A percentile compares a stretch with the other conserved stretches of the same genome.
Conservation (phyloP, 345 rosid species). For the Rhodamnia argentea region DNA sequence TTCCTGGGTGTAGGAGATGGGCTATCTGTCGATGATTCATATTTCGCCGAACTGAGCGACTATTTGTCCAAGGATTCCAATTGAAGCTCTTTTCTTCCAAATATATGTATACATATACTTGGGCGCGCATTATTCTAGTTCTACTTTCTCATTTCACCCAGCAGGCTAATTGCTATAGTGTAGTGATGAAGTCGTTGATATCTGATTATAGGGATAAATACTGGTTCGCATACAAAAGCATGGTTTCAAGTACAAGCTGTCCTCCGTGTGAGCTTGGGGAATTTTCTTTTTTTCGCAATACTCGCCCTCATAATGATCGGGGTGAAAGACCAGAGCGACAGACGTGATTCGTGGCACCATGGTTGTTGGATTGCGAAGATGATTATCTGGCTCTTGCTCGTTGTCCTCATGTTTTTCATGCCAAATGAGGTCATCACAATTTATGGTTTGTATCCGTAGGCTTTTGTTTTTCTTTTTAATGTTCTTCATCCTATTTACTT, state of each 20-base stretch:
- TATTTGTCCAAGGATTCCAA: neutral
- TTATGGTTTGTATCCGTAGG: constrained; percentile 45
- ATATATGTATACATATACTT: neutral
- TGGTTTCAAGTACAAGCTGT: constrained; percentile 91
- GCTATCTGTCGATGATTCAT: neutral
- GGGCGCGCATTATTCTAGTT: neutral
- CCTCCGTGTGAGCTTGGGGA: constrained; percentile 93
- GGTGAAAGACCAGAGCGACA: constrained; percentile 85
- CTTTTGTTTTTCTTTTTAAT: neutral
- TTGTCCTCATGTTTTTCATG: constrained; percentile 83
- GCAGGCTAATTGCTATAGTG: neutral
- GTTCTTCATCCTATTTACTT: neutral
- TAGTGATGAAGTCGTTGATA: neutral
- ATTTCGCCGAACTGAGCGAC: neutral
- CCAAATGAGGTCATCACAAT: constrained; percentile 57
- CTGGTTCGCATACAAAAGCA: constrained; percentile 51
- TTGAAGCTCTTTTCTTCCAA: neutral
- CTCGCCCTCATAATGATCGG: constrained; percentile 87
- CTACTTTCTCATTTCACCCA: neutral
- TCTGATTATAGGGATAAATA: constrained; percentile 63
- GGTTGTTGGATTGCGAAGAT: constrained; percentile 95
- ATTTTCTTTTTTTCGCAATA: constrained; percentile 62
- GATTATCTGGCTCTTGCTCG: constrained; percentile 71
- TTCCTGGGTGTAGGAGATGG: neutral
- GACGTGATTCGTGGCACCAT: constrained; percentile 91